Evolutionary conservation across 2,329 filamentous ascomycete genomes (phyloP), one percentile per base, ranked within the genome.

Genomic region (Fusarium brachygibbosum): DNA sequence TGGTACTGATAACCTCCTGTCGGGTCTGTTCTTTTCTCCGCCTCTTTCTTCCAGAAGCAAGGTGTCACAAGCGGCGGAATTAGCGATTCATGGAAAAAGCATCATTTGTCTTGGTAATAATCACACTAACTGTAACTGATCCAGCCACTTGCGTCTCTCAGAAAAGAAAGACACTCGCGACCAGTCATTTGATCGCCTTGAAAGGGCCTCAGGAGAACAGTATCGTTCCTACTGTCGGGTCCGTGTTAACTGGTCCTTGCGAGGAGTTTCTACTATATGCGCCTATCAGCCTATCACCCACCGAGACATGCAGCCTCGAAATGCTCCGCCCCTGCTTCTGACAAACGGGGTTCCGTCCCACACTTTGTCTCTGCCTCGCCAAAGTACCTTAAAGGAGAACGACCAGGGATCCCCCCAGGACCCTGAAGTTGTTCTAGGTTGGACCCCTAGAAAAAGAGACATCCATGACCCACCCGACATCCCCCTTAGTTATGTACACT

Each of bases 311-410:
- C 38, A 66, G 64, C 57, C 58, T 42, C 44, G 41, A 21, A 25
- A 45, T 64, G 38, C 58, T 45, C 28, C 42, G 63, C 55, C 66
- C 66, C 62, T 63, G 54, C 44, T 42, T 31, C 49, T 62, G 55
- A 62, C 40, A 49, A 58, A 29, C 34, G 38, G 44, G 48, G n/a
- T 10, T 16, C 11, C 11, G 29, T 44, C 68, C 68, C 68, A 37
- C 68, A 70, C 68, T 70, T 63, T n/a, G n/a, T n/a, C n/a, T 70
- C 61, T 65, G 59, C 58, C 68, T 71, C 59, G 59, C 54, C 67
- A 65, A 70, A 70, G 63, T 65, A 45, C 55, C 51, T 71, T 51
- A 53, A 52, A 53, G 50, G 55, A 49, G 60, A 25, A 25, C 23
- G 23, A 25, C 23, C 23, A 42, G 6, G 57, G 59, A 62, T 41